These are phyloP conservation scores for Tetrapisispora arboricola DNA, from an alignment of 805 yeast species.

Conservation along the genomic window DNA sequence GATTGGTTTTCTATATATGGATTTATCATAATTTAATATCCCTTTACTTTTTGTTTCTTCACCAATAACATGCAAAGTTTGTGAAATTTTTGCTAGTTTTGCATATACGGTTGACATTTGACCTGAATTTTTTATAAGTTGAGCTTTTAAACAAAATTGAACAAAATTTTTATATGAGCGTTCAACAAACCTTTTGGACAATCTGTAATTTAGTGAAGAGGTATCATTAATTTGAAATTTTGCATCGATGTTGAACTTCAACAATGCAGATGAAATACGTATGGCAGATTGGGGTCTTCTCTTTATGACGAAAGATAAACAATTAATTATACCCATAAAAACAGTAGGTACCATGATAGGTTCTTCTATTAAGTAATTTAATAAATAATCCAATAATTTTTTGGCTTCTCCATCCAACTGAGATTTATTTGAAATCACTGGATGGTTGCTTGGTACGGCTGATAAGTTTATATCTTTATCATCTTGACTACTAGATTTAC, in stretches of 20 bases:
- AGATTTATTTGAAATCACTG: constrained; percentile 42
- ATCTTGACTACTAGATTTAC: constrained; percentile 5
- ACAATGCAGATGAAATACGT: constrained; percentile 47
- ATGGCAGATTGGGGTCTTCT: constrained; percentile 51
- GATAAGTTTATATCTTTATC: constrained; percentile 34
- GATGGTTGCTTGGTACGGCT: constrained; percentile 47
- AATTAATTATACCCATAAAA: constrained; percentile 59
- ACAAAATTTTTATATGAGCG: constrained; percentile 41
- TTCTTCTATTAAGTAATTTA: constrained; percentile 46
- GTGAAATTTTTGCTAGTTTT: constrained; percentile 26
- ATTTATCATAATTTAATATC: constrained; percentile 20
- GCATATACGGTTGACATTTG: constrained; percentile 17
- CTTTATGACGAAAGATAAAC: constrained; percentile 51
- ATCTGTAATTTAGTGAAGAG: constrained; percentile 35
- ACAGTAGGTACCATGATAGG: constrained; percentile 45
- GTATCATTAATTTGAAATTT: constrained; percentile 39
- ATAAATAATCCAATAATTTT: constrained; percentile 54
- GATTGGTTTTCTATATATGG: constrained; percentile 19
- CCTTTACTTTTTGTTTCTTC: constrained; percentile 30
- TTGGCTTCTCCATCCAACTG: constrained; percentile 62
- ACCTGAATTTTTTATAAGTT: constrained; percentile 22
- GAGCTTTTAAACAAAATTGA: constrained; percentile 32
- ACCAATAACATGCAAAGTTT: constrained; percentile 26
- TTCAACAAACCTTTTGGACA: constrained; percentile 53
- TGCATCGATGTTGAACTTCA: constrained; percentile 50